phyloP scores from a whole-genome alignment of 1,284 basidiomycete genomes.

The Chalciporus sp. region DNA sequence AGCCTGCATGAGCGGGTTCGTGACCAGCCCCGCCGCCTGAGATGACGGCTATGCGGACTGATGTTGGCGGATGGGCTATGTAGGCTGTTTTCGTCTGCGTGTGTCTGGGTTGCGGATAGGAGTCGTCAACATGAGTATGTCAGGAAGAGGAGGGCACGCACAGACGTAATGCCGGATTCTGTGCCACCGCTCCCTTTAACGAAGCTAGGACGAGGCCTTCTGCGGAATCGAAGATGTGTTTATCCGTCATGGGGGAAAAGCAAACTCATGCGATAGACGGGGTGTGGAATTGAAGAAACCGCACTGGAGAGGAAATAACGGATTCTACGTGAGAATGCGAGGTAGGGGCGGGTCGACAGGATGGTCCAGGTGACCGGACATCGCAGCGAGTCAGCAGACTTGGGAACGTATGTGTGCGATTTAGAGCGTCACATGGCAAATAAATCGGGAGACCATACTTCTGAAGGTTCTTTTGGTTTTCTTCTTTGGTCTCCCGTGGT shows the following conservation, averaged over 20 bases:
- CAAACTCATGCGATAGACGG: too few species aligned
- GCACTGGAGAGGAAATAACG: too few species aligned
- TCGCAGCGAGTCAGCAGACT: too few species aligned
- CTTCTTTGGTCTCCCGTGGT: too few species aligned
- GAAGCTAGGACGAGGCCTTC: slow-evolving; percentile 57
- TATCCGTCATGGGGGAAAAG: slow-evolving; percentile 23
- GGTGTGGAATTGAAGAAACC: too few species aligned
- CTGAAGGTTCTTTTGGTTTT: too few species aligned
- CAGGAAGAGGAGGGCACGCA: slow-evolving; percentile 35
- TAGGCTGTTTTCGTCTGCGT: slow-evolving; percentile 42
- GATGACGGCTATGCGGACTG: slow-evolving; percentile 52
- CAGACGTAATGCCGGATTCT: slow-evolving; percentile 54
- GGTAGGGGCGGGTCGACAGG: too few species aligned
- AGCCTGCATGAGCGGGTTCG: slow-evolving; percentile 67
- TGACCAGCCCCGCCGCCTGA: slow-evolving; percentile 72
- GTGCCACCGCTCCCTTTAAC: slow-evolving; percentile 50
- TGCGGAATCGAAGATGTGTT: slow-evolving; percentile 52
- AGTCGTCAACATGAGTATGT: background rate
- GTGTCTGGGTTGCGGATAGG: slow-evolving; percentile 31
- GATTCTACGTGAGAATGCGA: too few species aligned
- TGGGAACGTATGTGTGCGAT: too few species aligned
- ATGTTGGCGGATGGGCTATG: slow-evolving; percentile 34
- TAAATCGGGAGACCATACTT: too few species aligned
- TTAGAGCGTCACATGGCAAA: too few species aligned
- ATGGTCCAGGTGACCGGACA: too few species aligned